These are phyloP conservation scores for Aureobasidium namibiae DNA, from an alignment of 2,329 filamentous ascomycete species.

Conservation along the genomic window DNA sequence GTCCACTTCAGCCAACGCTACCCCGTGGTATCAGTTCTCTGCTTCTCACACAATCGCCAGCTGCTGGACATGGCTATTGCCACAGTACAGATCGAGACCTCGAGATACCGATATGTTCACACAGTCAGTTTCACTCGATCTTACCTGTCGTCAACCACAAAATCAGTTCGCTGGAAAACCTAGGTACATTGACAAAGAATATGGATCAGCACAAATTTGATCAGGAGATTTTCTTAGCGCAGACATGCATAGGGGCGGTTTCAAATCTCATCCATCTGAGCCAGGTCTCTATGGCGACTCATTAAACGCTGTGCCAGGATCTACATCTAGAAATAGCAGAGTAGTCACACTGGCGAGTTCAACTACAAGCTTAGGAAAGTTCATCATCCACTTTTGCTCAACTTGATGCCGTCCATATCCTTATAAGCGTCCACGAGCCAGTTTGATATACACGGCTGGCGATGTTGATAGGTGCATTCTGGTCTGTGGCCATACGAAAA, in stretches of 20 bases:
- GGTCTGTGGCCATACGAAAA: too few species aligned
- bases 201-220: background rate
- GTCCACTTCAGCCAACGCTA: background rate
- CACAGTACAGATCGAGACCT: background rate
- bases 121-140: background rate
- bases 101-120: too few species aligned
- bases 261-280: too few species aligned
- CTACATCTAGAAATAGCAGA: background rate
- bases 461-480: too few species aligned
- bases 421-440: too few species aligned
- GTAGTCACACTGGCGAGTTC: background rate
- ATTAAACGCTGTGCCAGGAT: background rate
- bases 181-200: too few species aligned
- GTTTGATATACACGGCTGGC: too few species aligned
- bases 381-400: background rate
- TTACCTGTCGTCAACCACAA: background rate
- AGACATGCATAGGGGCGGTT: background rate
- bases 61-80: too few species aligned
- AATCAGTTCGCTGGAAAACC: background rate
- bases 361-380: background rate
- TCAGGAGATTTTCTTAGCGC: background rate
- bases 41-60: background rate
- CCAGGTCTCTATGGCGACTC: background rate
- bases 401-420: background rate
- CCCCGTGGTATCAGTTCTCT: background rate